Evolutionary conservation across 2,329 filamentous ascomycete genomes (phyloP).

Genomic region (Ophiostoma australiae): DNA sequence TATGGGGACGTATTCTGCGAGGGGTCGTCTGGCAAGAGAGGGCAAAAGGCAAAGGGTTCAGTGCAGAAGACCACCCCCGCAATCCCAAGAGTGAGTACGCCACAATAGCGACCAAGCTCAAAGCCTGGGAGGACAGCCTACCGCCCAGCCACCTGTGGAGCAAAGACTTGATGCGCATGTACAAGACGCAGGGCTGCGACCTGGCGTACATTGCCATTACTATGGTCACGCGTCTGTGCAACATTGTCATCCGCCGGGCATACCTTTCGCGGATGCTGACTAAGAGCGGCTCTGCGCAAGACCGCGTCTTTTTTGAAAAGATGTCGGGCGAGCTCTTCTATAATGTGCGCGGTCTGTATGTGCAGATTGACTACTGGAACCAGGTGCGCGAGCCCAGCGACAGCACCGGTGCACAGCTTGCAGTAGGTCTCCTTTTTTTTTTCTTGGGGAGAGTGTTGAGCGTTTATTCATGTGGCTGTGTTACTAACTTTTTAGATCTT

Average conservation of each 20-base stretch:
- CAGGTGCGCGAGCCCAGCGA: constrained; percentile 42
- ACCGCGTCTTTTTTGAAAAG: constrained; percentile 20
- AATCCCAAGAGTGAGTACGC: constrained; percentile 47
- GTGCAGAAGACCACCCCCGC: constrained; percentile 40
- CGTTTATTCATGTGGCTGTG: background rate
- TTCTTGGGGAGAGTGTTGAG: background rate
- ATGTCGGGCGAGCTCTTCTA: constrained; percentile 44
- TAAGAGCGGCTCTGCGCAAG: constrained; percentile 11
- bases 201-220: constrained; percentile 52
- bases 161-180: constrained; percentile 39
- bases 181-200: constrained; percentile 47
- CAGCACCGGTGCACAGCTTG: constrained; percentile 48
- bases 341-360: constrained; percentile 44
- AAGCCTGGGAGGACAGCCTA: constrained; percentile 46
- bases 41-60: constrained; percentile 23
- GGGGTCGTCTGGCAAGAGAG: constrained; percentile 44
- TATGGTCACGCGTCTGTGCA: constrained; percentile 52
- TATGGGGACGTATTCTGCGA: constrained; percentile 50
- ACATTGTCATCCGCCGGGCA: constrained; percentile 52
- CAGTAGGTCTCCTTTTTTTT: constrained; percentile 33
- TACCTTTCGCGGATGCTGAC: constrained; percentile 43
- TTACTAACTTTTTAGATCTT: constrained; percentile 32
- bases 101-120: constrained; percentile 40
- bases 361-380: constrained; percentile 48
- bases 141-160: constrained; percentile 48